phyloP scores from a whole-genome alignment of 306 rosid species.

The Cyclanthera cordifolia region DNA sequence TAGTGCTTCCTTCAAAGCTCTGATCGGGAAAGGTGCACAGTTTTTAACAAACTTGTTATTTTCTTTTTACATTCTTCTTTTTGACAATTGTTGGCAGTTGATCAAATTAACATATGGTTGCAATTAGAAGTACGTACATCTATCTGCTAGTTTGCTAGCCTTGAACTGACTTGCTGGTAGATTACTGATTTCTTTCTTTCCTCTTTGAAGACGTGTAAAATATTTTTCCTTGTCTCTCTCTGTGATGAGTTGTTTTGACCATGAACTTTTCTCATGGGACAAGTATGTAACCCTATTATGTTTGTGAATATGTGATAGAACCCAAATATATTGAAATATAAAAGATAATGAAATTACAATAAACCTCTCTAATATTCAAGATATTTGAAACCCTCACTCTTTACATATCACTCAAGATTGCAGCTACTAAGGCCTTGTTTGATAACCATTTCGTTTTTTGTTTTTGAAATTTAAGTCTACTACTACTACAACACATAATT shows the following conservation, averaged over 20 bases:
- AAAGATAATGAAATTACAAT: neutral
- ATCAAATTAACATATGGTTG: neutral
- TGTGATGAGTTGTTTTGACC: neutral
- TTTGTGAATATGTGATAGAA: neutral
- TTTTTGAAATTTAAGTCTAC: no score
- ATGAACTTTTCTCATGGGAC: neutral
- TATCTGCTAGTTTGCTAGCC: neutral
- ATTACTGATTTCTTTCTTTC: neutral
- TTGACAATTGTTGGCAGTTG: neutral
- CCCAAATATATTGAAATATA: neutral
- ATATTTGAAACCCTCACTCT: neutral
- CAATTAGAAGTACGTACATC: neutral
- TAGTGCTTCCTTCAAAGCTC: constrained; percentile 69
- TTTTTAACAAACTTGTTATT: constrained; percentile 1
- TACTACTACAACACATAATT: no score
- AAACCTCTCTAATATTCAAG: neutral
- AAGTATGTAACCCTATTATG: neutral
- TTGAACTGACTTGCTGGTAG: neutral
- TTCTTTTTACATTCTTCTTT: constrained; percentile 4
- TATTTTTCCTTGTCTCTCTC: neutral
- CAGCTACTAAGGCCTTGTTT: neutral
- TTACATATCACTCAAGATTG: neutral
- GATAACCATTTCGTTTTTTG: no score
- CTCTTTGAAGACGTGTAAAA: neutral
- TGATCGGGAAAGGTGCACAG: constrained; percentile 60